These are phyloP conservation scores for Microcera coccophila DNA, from an alignment of 2,329 filamentous ascomycete genomes.

Conservation along the genomic window DNA sequence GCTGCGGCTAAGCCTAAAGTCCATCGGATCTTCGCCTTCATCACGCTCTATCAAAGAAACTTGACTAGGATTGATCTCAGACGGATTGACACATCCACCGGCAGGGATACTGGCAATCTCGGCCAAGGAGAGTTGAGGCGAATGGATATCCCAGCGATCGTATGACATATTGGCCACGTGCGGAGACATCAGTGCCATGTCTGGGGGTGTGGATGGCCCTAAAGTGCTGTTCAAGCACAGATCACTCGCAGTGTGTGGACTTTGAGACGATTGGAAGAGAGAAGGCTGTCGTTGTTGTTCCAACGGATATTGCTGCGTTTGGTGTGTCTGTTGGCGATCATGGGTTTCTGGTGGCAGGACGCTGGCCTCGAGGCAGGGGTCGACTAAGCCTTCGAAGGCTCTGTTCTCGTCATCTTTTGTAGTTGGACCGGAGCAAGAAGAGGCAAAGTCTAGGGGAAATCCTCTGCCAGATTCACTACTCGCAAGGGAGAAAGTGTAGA, in stretches of 20 bases:
- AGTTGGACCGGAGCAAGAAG: background rate
- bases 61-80: conserved; percentile 13
- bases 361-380: conserved; percentile 3
- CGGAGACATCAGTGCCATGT: conserved; percentile 11
- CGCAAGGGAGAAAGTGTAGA: background rate
- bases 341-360: background rate
- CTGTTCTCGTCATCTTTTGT: background rate
- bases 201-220: conserved; percentile 18
- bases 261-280: conserved; percentile 7
- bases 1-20: conserved; percentile 6
- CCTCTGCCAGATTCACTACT: background rate
- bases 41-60: background rate
- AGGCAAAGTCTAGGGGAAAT: background rate
- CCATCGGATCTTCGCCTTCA: conserved; percentile 1
- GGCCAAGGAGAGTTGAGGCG: conserved; percentile 5
- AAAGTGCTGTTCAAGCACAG: conserved; percentile 11
- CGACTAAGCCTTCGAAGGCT: conserved; percentile 3
- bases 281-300: conserved; percentile 8
- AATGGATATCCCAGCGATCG: conserved; percentile 3
- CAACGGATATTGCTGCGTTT: conserved; percentile 15
- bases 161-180: conserved; percentile 1
- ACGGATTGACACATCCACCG: conserved; percentile 15
- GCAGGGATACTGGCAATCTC: conserved; percentile 10
- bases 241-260: conserved; percentile 18
- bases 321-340: background rate